These are phyloP conservation scores for Colletotrichum cordylinicola DNA, from an alignment of 2,329 filamentous ascomycete genomes.

Conservation along the genomic window DNA sequence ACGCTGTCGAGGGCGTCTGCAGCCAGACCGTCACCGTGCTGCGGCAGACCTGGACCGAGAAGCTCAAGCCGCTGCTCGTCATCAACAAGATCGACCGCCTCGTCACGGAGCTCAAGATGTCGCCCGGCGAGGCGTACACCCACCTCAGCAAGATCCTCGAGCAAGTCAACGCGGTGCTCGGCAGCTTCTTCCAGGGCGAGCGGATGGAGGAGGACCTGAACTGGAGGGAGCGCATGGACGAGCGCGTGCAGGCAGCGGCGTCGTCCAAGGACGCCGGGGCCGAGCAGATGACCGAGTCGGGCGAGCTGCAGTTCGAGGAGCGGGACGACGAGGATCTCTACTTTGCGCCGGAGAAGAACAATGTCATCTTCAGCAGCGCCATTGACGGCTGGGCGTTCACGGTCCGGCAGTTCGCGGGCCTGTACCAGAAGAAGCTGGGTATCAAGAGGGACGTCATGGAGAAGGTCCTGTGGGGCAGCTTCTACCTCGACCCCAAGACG, in stretches of 20 bases:
- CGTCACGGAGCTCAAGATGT: conserved; percentile 94
- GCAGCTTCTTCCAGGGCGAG: conserved; percentile 97
- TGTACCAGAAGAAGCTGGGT: conserved; percentile 97
- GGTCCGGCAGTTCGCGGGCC: conserved; percentile 86
- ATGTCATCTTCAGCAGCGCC: conserved; percentile 98
- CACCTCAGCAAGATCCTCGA: conserved; percentile 90
- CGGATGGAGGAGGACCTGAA: conserved; percentile 98
- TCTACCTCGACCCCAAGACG: conserved; percentile 95
- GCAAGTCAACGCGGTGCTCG: conserved; percentile 96
- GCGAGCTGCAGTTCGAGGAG: conserved; percentile 80
- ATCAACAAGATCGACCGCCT: conserved; percentile 99
- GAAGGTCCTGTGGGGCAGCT: conserved; percentile 96
- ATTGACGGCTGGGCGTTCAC: conserved; percentile 99
- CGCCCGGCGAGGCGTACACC: conserved; percentile 83
- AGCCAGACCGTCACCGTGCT: conserved; percentile 98
- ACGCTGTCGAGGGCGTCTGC: conserved; percentile 97
- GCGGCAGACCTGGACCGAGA: conserved; percentile 93
- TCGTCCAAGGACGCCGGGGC: conserved; percentile 25
- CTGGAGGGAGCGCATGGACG: conserved; percentile 93
- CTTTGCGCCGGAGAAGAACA: conserved; percentile 97
- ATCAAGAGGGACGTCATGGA: conserved; percentile 89
- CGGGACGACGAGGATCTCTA: conserved; percentile 96
- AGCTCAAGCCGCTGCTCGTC: conserved; percentile 90
- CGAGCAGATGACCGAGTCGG: conserved; percentile 55
- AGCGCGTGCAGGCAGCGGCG: conserved; percentile 70